These are phyloP conservation scores for Alternaria triticimaculans DNA, from an alignment of 2,329 filamentous ascomycete species.

Conservation along the genomic window DNA sequence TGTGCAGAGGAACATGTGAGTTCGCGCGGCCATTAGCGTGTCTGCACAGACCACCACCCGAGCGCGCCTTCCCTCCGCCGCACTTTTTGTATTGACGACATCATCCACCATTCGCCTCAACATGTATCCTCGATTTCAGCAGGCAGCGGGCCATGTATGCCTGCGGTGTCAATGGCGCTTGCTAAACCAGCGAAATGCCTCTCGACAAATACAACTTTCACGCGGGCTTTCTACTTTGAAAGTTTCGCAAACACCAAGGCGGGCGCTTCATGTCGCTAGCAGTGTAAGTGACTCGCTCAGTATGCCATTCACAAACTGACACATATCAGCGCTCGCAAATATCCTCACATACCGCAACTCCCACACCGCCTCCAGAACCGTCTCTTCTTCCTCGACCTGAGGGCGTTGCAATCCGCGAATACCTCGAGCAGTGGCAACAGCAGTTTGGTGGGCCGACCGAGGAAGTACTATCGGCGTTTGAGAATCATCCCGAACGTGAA, in stretches of 20 bases:
- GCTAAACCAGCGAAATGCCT: constrained; percentile 2
- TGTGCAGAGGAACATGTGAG: constrained; percentile 25
- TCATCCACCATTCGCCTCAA: constrained; percentile 1
- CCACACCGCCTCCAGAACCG: constrained; percentile 18
- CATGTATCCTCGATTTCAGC: constrained; percentile 27
- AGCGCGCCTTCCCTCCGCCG: constrained; percentile 21
- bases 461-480: constrained; percentile 39
- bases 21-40: constrained; percentile 20
- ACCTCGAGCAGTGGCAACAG: constrained; percentile 53
- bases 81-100: constrained; percentile 16
- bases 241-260: constrained; percentile 15
- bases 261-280: constrained; percentile 31
- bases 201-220: constrained; percentile 2
- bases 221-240: constrained; percentile 14
- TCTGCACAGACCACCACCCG: constrained; percentile 17
- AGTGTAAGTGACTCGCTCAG: constrained; percentile 19
- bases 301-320: constrained; percentile 14
- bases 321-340: constrained; percentile 20
- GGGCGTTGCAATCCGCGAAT: constrained; percentile 32
- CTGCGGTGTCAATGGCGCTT: constrained; percentile 37
- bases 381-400: constrained; percentile 18
- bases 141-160: constrained; percentile 25
- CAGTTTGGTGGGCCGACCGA: constrained; percentile 45
- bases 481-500: constrained; percentile 33
- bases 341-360: constrained; percentile 1